Evolutionary conservation across 345 rosid species (phyloP), one percentile per base, ranked within the genome.

Genomic region (Lumnitzera racemosa): DNA sequence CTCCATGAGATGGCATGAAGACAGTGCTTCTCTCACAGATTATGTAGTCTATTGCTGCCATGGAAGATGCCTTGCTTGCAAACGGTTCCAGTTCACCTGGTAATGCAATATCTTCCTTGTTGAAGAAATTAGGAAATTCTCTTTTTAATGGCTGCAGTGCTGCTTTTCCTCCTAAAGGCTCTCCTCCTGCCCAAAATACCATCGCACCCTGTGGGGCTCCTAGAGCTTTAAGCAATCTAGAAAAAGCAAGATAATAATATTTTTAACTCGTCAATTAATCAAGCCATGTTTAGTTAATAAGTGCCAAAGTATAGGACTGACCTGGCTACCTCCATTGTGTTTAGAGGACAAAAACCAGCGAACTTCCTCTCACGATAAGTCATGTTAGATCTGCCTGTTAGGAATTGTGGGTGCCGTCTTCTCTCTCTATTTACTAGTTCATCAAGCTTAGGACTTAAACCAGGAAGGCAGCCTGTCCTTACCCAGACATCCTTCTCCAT

Each of bases 1-100:
- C 99, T 48, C 99, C 99, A 61, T 94, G 97, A 61, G 99, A 94
- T 53, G 99, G 88, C 97, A 94, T 83, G 76, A 94, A 94, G 65
- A 94, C 91, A 56, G 90, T 89, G 51, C 99, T 90, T 51, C 77
- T 75, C 67, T 79, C 87, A 0, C 89, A 86, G 25, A 94, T 89
- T 68, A 94, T 75, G 47, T 72, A 84, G 74, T 94, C 97, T 2
- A 90, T 79, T 11, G 99, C 96, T 95, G 20, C 20, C 20, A 94
- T 76, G 11, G 81, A 27, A 0, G 99, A 94, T 25, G 97, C 96
- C 72, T 69, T 86, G 56, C 79, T 78, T 20, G 73, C 80, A 54
- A 78, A 94, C 7, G 90, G 90, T 66, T 86, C 83, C 16, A 20
- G 20, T 20, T 20, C 20, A 20, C 76, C 83, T 6, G 92, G 85